Evolutionary conservation across 495 filamentous ascomycete species (phyloP).

Genomic region (Terfezia boudieri): DNA sequence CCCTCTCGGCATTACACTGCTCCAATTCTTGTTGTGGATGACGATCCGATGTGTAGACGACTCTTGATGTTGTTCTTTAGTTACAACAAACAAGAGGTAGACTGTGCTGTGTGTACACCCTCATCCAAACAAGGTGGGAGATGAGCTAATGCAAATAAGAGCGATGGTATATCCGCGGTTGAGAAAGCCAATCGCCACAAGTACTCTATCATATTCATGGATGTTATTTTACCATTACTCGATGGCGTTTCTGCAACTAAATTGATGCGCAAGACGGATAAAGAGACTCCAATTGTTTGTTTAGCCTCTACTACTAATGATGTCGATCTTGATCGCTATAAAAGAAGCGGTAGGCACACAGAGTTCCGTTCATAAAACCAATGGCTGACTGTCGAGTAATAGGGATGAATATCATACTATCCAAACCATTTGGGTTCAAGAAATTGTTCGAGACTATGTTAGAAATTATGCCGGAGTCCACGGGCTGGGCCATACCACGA

Average conservation of each 20-base stretch:
- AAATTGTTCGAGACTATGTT: not conserved
- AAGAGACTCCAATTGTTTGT: slow-evolving; percentile 71
- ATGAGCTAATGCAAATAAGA: slow-evolving; percentile 24
- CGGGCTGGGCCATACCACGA: too few species aligned
- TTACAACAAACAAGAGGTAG: slow-evolving; percentile 69
- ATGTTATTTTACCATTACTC: slow-evolving; percentile 95
- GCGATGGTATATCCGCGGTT: slow-evolving; percentile 79
- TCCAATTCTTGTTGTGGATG: slow-evolving; percentile 74
- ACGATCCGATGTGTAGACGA: slow-evolving; percentile 79
- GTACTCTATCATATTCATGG: slow-evolving; percentile 92
- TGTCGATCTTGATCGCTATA: not conserved
- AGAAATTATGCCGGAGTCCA: too few species aligned
- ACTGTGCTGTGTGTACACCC: slow-evolving; percentile 54
- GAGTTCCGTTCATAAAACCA: not conserved
- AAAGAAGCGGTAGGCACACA: not conserved
- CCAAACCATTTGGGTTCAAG: slow-evolving; percentile 2
- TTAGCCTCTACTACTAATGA: slow-evolving; percentile 55
- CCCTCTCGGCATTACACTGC: too few species aligned
- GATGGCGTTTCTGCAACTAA: slow-evolving; percentile 90
- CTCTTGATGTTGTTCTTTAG: slow-evolving; percentile 90
- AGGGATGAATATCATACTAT: not conserved
- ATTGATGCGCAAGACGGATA: slow-evolving; percentile 74
- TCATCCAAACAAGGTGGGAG: not conserved
- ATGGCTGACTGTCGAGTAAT: not conserved
- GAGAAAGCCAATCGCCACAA: slow-evolving; percentile 68